Base-by-base conservation (phyloP, 257 asterid species). In the Ballota nigra region DNA sequence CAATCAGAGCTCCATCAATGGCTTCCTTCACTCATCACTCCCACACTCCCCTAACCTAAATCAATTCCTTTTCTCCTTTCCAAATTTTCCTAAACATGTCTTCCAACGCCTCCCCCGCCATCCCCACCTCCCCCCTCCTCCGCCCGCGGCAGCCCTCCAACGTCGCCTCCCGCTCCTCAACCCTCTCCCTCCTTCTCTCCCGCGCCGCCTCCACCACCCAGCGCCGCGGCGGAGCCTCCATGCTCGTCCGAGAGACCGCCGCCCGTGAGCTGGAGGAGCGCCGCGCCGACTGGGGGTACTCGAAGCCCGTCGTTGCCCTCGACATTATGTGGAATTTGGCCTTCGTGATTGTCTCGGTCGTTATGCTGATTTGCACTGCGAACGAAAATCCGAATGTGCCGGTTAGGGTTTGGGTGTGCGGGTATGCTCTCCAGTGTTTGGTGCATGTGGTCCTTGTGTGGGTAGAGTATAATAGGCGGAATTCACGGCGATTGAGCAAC, bases 191-290 rank as follows among this genome's bases (percentile, higher is more conserved):
- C 38, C 87, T 93, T 16, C 80, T 93, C 60, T 82, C 93, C 15
- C 95, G 97, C 51, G 90, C 88, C 7, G 89, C 89, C 29, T 85
- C 96, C 19, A 75, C 92, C 13, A 84, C 89, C 15, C 87, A 88
- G 70, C 88, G 98, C 8, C 84, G 83, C n/a, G 89, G 85, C 22
- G 83, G 92, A 1, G 89, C 97, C 20, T 87, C 98, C 19, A 75
- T 87, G 87, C 75, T 92, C 56, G 97, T 92, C 45, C 83, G 98
- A 1, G 96, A 92, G 80, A 86, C 94, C 59, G 98, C 98, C 12
- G 98, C 98, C 15, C 91, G 97, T 36, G 86, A 92, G 92, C 97
- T 92, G 63, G 98, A 92, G 76, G 97, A 90, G 83, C 90, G 97
- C 38, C 95, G 98, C 47, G 96, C 96, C 28, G 96, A 92, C 71